Evolutionary conservation across 2,329 filamentous ascomycete species (phyloP).

Genomic region (Beauveria rudraprayagi): DNA sequence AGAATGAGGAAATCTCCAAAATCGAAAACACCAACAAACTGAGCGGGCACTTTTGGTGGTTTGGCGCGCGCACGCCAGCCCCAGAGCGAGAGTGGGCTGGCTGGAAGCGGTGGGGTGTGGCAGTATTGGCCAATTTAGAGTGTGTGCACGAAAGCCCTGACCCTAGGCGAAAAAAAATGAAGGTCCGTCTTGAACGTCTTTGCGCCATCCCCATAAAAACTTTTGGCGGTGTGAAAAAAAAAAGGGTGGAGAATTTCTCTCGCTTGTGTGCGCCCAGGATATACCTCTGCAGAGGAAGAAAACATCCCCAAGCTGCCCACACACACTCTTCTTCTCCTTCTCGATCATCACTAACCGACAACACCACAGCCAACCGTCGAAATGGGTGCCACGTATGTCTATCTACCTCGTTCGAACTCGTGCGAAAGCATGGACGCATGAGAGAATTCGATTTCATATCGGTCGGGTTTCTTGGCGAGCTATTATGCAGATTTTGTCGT

Average conservation of each 20-base stretch:
- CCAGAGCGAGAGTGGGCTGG: slow-evolving; percentile 5
- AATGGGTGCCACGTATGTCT: slow-evolving; percentile 48
- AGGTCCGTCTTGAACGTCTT: background rate
- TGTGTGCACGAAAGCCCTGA: slow-evolving; percentile 21
- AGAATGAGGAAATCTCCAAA: slow-evolving; percentile 16
- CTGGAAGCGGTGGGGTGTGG: slow-evolving; percentile 28
- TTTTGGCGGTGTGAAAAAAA: slow-evolving; percentile 14
- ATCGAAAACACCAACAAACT: slow-evolving; percentile 15
- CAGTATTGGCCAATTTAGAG: slow-evolving; percentile 22
- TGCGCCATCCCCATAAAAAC: background rate
- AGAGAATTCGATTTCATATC: slow-evolving; percentile 17
- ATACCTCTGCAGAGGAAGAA: background rate
- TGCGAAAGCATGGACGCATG: slow-evolving; percentile 20
- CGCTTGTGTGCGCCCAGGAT: background rate
- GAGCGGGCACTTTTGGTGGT: slow-evolving; percentile 14
- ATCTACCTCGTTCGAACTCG: slow-evolving; percentile 29
- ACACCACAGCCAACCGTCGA: slow-evolving; percentile 29
- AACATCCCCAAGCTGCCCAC: background rate
- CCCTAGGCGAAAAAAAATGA: slow-evolving; percentile 18
- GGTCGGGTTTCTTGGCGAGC: slow-evolving; percentile 36
- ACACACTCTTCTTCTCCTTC: slow-evolving; percentile 4
- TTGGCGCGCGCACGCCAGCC: slow-evolving; percentile 15
- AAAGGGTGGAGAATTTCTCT: slow-evolving; percentile 7
- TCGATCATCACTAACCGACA: slow-evolving; percentile 31
- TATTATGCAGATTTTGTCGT: slow-evolving; percentile 49